Evolutionary conservation across 148 eudicot genomes (phyloP), one percentile per base, ranked within the genome.

Genomic region (Persicaria tinctoria): DNA sequence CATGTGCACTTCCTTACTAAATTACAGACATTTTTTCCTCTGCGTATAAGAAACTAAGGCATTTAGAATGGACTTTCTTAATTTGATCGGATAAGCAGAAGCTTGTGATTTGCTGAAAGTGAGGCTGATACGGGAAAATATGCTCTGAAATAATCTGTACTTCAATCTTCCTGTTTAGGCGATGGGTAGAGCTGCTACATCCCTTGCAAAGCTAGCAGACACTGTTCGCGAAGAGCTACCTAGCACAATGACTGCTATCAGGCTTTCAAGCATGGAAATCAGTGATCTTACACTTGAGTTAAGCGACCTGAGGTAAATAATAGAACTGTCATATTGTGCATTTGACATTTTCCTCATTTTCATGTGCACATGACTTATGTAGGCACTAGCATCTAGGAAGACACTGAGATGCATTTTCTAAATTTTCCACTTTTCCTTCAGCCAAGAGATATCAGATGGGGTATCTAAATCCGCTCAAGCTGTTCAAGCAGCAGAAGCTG

Each of bases 241-340:
- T 23, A 84, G 91, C 74, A 93, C 98, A 74, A 89, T 93, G 97
- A 90, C 95, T 84, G 97, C 98, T 72, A 76, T 91, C 76, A 85
- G 94, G 81, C 87, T 91, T 48, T 89, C 98, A 41, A 88, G 97
- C 82, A 93, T 93, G 91, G 98, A 93, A 86, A 85, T 93, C 78
- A 91, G 97, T 82, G 97, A 93, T 82, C 97, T 93, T 78, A 93
- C 97, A 10, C 81, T 91, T 51, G 98, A 91, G 81, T 77, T 91
- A 48, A 89, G 87, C 83, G 98, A 91, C 74, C 81, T 93, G 50
- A 91, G 97, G 98, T 93, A 82, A 76, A 32, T 32, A 32, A 32
- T 32, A 32, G 41, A 32, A 32, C 41, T 32, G 62, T 73, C 16
- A 59, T 49, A 18, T 46, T 46, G 10, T 70, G 73, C 51, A 10